Percentiles rank a stretch among this genome's conserved stretches.
phyloP scores from a whole-genome alignment of 371 early-diverging fungal genomes.

The Circinella minor region DNA sequence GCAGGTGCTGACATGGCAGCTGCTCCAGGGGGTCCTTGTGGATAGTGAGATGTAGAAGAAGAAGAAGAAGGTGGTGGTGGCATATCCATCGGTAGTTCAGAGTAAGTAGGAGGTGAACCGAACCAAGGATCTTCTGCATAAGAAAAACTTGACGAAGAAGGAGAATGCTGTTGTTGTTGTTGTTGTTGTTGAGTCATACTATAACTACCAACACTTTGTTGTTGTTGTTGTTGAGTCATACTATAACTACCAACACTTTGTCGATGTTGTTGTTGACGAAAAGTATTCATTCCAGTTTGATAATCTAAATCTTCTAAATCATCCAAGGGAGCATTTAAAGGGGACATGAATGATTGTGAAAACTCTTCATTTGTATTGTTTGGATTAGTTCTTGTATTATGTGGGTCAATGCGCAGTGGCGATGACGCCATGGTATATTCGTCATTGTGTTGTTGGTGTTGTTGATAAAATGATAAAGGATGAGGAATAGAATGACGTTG shows the following conservation, averaged over 20 bases:
- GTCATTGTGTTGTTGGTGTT: background rate
- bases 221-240: conserved; percentile 2
- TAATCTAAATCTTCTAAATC: conserved; percentile 29
- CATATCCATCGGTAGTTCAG: conserved; percentile 5
- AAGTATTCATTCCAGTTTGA: conserved; percentile 20
- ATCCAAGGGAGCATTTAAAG: conserved; percentile 16
- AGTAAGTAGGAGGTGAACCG: conserved; percentile 3
- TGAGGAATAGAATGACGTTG: conserved; percentile 12
- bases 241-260: background rate
- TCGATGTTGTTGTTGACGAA: conserved; percentile 3
- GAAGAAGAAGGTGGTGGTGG: conserved; percentile 6
- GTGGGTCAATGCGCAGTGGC: background rate
- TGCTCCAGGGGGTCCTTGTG: conserved; percentile 15
- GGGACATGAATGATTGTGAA: conserved; percentile 27
- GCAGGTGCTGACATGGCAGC: conserved; percentile 51
- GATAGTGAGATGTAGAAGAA: conserved; percentile 10
- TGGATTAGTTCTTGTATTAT: no score
- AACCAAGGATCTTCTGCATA: conserved; percentile 14
- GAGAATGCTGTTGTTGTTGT: conserved; percentile 6
- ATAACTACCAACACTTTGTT: background rate
- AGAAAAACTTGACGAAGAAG: conserved; percentile 13
- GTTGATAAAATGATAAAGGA: background rate
- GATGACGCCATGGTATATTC: conserved; percentile 3
- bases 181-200: background rate
- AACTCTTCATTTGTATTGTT: conserved; percentile 17